Conservation (phyloP, 257 asterid species). For the Solanum lignicaule region DNA sequence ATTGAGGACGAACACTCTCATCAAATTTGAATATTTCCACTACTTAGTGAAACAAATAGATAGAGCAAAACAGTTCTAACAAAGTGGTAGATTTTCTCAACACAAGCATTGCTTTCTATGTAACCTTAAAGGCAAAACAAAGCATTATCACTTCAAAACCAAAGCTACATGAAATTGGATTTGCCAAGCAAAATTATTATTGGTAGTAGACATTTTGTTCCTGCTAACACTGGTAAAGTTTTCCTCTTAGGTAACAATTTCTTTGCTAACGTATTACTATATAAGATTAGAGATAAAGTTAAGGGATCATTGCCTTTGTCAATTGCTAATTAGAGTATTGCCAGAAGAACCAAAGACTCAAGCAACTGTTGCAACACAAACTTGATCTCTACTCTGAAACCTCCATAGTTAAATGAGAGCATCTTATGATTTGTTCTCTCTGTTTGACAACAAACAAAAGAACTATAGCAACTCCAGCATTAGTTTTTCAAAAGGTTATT, state of each 20-base stretch:
- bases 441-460: conserved; percentile 2
- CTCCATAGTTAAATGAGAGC: conserved; percentile 54
- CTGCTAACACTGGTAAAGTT: no score
- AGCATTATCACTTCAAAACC: no score
- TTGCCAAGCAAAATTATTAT: no score
- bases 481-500: neutral
- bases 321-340: no score
- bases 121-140: no score
- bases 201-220: no score
- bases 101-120: conserved; percentile 19
- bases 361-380: conserved; percentile 20
- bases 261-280: no score
- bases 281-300: no score
- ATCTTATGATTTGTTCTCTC: conserved; percentile 81
- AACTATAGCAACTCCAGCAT: neutral
- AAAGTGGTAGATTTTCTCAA: conserved; percentile 26
- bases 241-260: no score
- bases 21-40: conserved; percentile 18
- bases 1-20: neutral
- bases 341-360: no score
- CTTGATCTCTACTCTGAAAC: conserved; percentile 56
- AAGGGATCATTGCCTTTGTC: no score
- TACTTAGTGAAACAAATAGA: conserved; percentile 11
- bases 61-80: conserved; percentile 14
- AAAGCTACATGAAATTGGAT: no score